Evolutionary conservation across 202 grass and related monocot genomes (phyloP).

Genomic region (Saccharum hybrid): DNA sequence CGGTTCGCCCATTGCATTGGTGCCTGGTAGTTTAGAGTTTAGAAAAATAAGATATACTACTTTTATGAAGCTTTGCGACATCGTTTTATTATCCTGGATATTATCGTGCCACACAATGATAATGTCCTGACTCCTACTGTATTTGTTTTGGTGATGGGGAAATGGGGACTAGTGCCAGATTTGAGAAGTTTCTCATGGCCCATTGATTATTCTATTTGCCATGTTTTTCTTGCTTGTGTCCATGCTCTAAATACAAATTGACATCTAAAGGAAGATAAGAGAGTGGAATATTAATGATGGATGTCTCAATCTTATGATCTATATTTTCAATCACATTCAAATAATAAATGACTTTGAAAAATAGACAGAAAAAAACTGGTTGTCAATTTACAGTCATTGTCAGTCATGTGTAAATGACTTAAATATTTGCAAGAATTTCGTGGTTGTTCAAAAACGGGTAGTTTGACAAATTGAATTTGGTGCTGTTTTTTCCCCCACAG

Average conservation of each 20-base stretch:
- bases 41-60: not conserved
- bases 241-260: conserved; percentile 1
- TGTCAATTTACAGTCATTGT: too few species aligned
- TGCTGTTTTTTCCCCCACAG: not conserved
- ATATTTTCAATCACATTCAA: not conserved
- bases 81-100: not conserved
- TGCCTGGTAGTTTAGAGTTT: not conserved
- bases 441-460: conserved; percentile 1
- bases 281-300: not conserved
- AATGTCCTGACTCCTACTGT: not conserved
- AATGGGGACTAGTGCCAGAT: not conserved
- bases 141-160: not conserved
- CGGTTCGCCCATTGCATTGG: not conserved
- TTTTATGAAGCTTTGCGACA: conserved; percentile 13
- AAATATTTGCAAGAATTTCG: too few species aligned
- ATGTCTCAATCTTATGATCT: not conserved
- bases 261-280: conserved; percentile 3
- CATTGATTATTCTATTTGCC: conserved; percentile 2
- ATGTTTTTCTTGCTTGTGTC: conserved; percentile 11
- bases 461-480: not conserved
- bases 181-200: not conserved
- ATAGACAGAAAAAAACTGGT: too few species aligned
- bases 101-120: not conserved
- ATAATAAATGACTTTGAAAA: not conserved
- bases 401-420: too few species aligned